Base-by-base conservation (phyloP, 2,329 filamentous ascomycete genomes). In the Phialophora macrospora region DNA sequence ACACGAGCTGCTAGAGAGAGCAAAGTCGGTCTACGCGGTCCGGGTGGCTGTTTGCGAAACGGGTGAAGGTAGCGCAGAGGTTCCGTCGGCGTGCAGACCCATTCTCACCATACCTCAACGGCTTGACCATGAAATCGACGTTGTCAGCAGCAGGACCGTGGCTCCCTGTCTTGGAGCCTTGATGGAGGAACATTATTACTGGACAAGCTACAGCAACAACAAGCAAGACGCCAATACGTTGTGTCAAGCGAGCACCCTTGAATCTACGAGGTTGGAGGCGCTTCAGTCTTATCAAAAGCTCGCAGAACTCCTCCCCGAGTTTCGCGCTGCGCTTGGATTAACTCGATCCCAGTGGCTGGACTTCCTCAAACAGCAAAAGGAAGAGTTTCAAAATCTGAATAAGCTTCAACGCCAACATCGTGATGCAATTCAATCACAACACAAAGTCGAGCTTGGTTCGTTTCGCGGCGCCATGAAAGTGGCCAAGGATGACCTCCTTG, bases 11-110 rank as follows among this genome's bases (percentile, higher is more conserved):
- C 74, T 83, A 48, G 82, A 82, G 62, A 74, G 76, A 62, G 77
- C 79, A 66, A 85, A 83, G 68, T 85, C 85, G 4, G 79, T 86
- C 34, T 90, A 88, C 68, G 86, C 87, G 1, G 84, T 84, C 8
- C 83, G 86, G 52, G 79, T 90, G 17, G 86, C 88, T 11, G 79
- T 88, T 8, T 90, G 88, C 70, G 87, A 90, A 72, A 79, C 89
- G 7, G 78, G 80, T 11, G 82, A 81, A 22, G 83, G 85, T 2
- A 80, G 81, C 11, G 79, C 82, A 17, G 63, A 74, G 1, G 77
- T 85, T 44, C 87, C 87, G 2, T 65, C 76, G 2, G 71, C 81
- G 26, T 90, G 88, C 69, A 71, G 76, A 20, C 75, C 81, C 1
- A 80, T 88, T 38, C 75, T 73, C 68, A 70, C 72, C 59, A 70